Evolutionary conservation across 495 filamentous ascomycete genomes (phyloP), one percentile per base, ranked within the genome.

Genomic region (Antarctomyces pellizariae): DNA sequence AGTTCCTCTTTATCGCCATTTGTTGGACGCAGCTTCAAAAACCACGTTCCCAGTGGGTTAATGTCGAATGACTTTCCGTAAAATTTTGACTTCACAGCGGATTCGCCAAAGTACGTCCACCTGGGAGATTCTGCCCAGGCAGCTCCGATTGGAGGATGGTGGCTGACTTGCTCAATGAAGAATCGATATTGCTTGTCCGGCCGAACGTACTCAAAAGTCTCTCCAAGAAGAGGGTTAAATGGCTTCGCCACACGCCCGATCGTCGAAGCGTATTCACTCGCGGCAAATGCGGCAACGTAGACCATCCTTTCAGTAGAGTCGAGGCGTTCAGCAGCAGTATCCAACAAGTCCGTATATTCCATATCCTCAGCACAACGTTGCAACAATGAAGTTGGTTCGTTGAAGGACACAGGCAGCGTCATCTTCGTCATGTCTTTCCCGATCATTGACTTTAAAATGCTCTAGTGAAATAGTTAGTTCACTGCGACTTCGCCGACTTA

Each of bases 401-500:
- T 97, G 56, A 97, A 97, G 7, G 86, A 92, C 3, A 97, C 86
- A 0, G 86, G 86, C 3, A 97, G 59, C 2, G 86, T 97, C 86
- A 97, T 95, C 54, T 82, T 93, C 11, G 86, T 97, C 86, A 97
- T 95, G 45, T 97, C 86, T 46, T 95, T 97, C 30, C 86, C 86
- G 41, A 97, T 91, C 86, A 97, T 97, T 21, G 86, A 97, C 56
- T 95, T 95, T 25, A 97, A 51, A 35, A 97, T 92, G 31, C 74
- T 71, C 84, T 95, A 34, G 28, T n/a, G 29, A 12, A 10, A 20
- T n/a, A 16, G 33, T 56, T 33, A 52, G 51, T 14, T 31, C 11
- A 34, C 4, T 10, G 8, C n/a, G 10, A 12, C 24, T 27, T 11
- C 30, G 24, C 3, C 15, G 24, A 18, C 21, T 38, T 4, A 41